Evolutionary conservation across 148 eudicot genomes (phyloP).

Genomic region (Beta vulgaris): DNA sequence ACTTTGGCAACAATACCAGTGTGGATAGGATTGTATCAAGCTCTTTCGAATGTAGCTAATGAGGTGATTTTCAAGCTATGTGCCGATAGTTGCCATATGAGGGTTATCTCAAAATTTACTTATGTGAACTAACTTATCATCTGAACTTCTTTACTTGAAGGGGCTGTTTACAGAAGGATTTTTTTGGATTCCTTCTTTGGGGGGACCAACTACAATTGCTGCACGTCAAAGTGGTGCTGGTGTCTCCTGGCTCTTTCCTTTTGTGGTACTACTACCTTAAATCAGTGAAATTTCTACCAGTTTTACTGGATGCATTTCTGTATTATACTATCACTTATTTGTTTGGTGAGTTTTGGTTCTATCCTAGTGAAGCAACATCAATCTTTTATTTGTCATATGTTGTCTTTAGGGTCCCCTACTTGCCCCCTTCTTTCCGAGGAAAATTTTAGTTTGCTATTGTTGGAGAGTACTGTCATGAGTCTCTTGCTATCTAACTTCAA

Average conservation of each 20-base stretch:
- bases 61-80: conserved; percentile 50
- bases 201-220: conserved; percentile 97
- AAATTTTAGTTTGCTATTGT: background rate
- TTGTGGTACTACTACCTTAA: conserved; percentile 67
- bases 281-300: background rate
- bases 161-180: conserved; percentile 96
- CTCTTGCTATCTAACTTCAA: background rate
- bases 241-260: conserved; percentile 94
- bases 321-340: no score
- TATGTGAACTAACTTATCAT: conserved; percentile 16
- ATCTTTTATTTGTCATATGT: no score
- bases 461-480: background rate
- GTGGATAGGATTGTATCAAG: conserved; percentile 97
- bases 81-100: background rate
- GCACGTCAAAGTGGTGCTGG: conserved; percentile 99
- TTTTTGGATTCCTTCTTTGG: conserved; percentile 99
- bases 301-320: no score
- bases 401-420: background rate
- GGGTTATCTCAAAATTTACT: background rate
- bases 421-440: background rate
- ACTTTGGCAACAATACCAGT: conserved; percentile 99
- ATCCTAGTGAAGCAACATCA: background rate
- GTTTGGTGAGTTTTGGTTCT: background rate
- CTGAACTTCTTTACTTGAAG: conserved; percentile 38
- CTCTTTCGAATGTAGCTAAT: conserved; percentile 99